Evolutionary conservation across 1,284 basidiomycete species (phyloP), one percentile per base, ranked within the genome.

Genomic region (Afroboletus lepidellus): DNA sequence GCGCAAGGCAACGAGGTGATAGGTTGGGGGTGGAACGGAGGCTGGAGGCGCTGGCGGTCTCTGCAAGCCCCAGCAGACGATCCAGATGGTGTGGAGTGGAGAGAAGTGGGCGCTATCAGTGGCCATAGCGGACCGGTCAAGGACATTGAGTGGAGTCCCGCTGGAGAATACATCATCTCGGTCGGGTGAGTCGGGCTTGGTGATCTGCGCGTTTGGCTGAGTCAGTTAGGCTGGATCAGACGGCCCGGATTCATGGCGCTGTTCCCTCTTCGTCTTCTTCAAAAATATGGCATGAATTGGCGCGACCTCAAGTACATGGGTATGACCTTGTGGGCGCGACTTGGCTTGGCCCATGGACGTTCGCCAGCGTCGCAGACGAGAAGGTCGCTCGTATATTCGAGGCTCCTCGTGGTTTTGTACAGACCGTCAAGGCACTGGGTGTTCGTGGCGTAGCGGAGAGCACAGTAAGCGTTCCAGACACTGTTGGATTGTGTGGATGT

Each of bases 321-420:
- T 97, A 98, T 69, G 93, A 97, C 64, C 75, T 97, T 41, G 76
- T 94, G n/a, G 86, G 86, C 54, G 85, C 81, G 2, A 81, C 79
- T 3, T 94, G 93, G 69, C 77, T 97, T 39, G 77, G 80, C 53
- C 73, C 89, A 0, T 73, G 93, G 39, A 83, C 81, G 21, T 93
- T 96, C 63, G 86, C 86, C 16, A 94, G 90, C 60, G 85, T 90
- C 41, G 91, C 92, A 8, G 94, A 98, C 63, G 94, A 98, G 71
- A 97, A 97, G 69, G 92, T 96, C 15, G 81, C 85, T 11, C 83
- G 94, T 41, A 84, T 96, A 1, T 98, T 98, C 60, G 92, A 94
- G 63, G 93, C 92, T 11, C 90, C 94, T 5, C 77, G 77, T 18
- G 79, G 80, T 7, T 97, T 96, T 63, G 81, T 93, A 1, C 76